Evolutionary conservation across 1,139 yeast species (phyloP).

Genomic region (Pichia sp.): DNA sequence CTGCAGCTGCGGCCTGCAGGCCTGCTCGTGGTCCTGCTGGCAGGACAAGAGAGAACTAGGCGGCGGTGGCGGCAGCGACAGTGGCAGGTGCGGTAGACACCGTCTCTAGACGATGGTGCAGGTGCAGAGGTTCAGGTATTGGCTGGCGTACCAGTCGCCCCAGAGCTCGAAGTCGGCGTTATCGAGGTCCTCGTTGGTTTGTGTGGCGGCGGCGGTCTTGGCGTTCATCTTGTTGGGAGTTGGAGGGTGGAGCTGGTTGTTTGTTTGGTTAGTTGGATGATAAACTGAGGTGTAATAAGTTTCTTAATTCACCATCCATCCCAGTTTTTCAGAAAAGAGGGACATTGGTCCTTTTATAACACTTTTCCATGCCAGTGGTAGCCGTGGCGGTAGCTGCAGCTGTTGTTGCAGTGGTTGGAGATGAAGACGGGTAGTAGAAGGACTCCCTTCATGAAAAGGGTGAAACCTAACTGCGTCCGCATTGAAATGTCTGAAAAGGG

Average conservation of each 20-base stretch:
- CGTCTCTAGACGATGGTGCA: slow-evolving; percentile 1
- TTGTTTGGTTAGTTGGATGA: neutral
- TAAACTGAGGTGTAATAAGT: no score
- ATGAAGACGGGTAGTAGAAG: neutral
- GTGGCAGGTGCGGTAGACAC: no score
- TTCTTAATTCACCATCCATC: neutral
- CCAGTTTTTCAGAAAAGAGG: neutral
- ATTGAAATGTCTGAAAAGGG: neutral
- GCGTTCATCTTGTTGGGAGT: neutral
- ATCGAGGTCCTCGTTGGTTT: neutral
- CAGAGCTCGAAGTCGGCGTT: slow-evolving; percentile 3
- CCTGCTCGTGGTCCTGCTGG: no score
- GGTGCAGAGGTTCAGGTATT: neutral
- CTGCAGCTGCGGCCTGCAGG: no score
- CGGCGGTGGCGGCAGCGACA: no score
- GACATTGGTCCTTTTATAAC: neutral
- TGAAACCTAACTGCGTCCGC: neutral
- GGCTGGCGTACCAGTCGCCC: slow-evolving; percentile 1
- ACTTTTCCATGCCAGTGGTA: neutral
- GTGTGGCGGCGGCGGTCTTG: neutral
- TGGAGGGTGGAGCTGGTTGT: neutral
- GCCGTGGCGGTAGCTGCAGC: no score
- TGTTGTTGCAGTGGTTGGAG: neutral
- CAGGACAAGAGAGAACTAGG: no score
- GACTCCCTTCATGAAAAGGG: neutral